Conservation (phyloP, 2,329 filamentous ascomycete species). For the Epicoccum sorghinum region DNA sequence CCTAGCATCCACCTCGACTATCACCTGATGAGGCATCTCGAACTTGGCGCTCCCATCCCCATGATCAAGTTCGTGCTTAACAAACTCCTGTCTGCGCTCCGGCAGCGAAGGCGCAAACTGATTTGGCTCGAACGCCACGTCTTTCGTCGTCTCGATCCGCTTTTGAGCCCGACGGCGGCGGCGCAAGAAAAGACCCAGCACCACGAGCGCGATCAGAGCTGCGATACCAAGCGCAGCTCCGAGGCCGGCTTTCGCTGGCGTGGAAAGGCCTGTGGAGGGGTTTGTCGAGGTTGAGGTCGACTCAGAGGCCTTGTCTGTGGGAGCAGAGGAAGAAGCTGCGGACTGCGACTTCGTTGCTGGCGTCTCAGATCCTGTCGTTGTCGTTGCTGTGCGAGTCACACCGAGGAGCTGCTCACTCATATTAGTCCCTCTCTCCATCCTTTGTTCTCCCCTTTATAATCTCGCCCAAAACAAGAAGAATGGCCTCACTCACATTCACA, state of each 20-base stretch:
- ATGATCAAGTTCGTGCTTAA: too few species aligned
- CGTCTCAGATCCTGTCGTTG: too few species aligned
- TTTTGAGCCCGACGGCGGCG: conserved; percentile 23
- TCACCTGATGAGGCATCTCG: conserved; percentile 17
- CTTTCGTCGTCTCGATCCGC: not conserved
- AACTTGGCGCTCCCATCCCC: conserved; percentile 19
- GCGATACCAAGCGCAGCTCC: conserved; percentile 23
- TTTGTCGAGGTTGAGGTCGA: not conserved
- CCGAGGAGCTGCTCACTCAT: too few species aligned
- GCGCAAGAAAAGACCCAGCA: conserved; percentile 62
- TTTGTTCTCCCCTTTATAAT: not conserved
- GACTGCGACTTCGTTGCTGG: too few species aligned
- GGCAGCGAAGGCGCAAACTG: too few species aligned
- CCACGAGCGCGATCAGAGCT: conserved; percentile 61
- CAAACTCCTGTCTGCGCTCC: too few species aligned
- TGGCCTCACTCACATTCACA: conserved; percentile 12
- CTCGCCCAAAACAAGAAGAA: too few species aligned
- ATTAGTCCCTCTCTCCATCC: too few species aligned
- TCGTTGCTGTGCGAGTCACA: too few species aligned
- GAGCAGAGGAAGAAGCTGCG: too few species aligned
- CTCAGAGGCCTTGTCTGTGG: too few species aligned
- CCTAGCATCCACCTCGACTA: not conserved
- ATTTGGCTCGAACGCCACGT: too few species aligned
- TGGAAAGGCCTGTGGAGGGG: conserved; percentile 23
- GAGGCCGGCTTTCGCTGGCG: conserved; percentile 27